Evolutionary conservation across 75 land plant genomes (phyloP), one percentile per base, ranked within the genome.

Genomic region (Selaginella moellendorffii): DNA sequence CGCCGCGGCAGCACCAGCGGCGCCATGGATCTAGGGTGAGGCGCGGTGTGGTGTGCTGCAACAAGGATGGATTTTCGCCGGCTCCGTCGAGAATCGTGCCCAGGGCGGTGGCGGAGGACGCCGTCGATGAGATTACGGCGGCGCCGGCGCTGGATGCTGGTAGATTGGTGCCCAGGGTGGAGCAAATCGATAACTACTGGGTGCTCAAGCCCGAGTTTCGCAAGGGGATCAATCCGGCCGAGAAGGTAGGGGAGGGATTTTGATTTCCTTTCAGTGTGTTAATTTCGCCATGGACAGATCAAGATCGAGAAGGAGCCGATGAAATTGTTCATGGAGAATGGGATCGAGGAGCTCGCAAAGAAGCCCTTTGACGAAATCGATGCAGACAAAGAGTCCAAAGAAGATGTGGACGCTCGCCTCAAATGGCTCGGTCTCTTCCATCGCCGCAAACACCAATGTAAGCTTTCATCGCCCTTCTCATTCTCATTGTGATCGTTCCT

Each of bases 391-490:
- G 24, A 28, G 27, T 54, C 68, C 54, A 93, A 86, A 68, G 87
- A 89, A 64, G 96, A 93, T 62, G 64, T 93, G 60, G 98, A 93
- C 54, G 80, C 81, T 14, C 72, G 98, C 23, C 82, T 93, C 73
- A 93, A 93, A 71, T 93, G 98, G 98, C 79, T 93, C 68, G 98
- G 98, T 9, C 75, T 93, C 27, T 93, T 93, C 54, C 98, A 93
- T 56, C 76, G 98, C 22, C 80, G 98, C 61, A 93, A 93, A 71
- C 85, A 79, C 54, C 98, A 93, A 0, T 93, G 97, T 92, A 73
- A 63, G 81, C 51, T 10, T 8, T 25, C 27, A 17, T 27, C 24
- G 52, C 29, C 1, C 52, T 31, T 60, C 27, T 22, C 42, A 24
- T 46, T 30, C n/a, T 1, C 63, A 21, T 19, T 19, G 10, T 21